A percentile compares a stretch with the other conserved stretches of the same genome.
Evolutionary conservation across 495 filamentous ascomycete species (phyloP).

Genomic region (Aspergillus carlsbadensis): DNA sequence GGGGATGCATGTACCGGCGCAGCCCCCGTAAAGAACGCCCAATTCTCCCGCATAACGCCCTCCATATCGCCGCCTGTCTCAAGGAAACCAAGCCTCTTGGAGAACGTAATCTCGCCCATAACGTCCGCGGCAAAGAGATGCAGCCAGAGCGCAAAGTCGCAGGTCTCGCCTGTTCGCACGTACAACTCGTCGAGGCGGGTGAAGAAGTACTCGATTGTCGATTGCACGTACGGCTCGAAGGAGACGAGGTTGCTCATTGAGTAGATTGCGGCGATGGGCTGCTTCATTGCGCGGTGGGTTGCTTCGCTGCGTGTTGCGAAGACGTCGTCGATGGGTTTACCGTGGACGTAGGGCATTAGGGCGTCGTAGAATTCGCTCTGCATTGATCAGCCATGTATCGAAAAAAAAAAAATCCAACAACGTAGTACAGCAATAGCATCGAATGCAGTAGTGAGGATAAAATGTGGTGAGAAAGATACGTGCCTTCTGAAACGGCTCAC

Average conservation of each 20-base stretch:
- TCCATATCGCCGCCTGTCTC: slow-evolving; percentile 33
- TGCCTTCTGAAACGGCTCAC: background rate
- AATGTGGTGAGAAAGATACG: background rate
- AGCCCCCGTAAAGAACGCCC: slow-evolving; percentile 12
- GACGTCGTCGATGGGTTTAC: background rate
- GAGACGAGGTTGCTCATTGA: background rate
- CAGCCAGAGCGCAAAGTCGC: slow-evolving; percentile 34
- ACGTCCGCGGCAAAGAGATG: slow-evolving; percentile 45
- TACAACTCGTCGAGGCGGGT: background rate
- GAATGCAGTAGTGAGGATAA: no score
- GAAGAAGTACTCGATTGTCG: background rate
- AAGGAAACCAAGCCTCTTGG: slow-evolving; percentile 32
- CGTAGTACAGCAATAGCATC: no score
- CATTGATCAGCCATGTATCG: background rate
- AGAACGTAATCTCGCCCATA: slow-evolving; percentile 37
- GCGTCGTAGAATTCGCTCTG: slow-evolving; percentile 12
- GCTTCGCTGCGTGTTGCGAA: background rate
- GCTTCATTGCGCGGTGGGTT: background rate
- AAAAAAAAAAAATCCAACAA: no score
- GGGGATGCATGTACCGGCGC: background rate
- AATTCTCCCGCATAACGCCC: slow-evolving; percentile 22
- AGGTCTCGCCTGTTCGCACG: background rate
- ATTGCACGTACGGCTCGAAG: background rate
- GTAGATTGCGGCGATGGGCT: background rate
- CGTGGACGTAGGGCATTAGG: background rate